Conservation (phyloP, 257 asterid species). For the Avicennia marina region DNA sequence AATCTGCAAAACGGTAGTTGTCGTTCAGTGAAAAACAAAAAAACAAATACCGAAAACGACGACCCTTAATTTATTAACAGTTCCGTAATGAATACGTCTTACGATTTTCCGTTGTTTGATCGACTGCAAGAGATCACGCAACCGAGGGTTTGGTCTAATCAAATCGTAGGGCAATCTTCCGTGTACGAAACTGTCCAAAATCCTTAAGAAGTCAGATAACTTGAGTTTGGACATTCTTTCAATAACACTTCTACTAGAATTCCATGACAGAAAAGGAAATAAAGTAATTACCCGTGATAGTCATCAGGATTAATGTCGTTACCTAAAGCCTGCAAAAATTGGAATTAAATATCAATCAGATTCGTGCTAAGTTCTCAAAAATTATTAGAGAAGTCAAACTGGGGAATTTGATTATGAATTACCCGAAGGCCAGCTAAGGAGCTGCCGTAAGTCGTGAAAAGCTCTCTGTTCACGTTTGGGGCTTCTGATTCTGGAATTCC, state of each 20-base stretch:
- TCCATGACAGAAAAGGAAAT: no score
- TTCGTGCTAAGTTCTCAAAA: background rate
- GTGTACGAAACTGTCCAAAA: conserved; percentile 60
- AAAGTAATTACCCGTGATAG: conserved; percentile 61
- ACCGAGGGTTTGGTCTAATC: conserved; percentile 55
- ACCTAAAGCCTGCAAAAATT: conserved; percentile 56
- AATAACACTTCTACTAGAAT: background rate
- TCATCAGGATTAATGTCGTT: conserved; percentile 72
- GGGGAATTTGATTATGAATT: conserved; percentile 12
- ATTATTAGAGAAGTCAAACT: background rate
- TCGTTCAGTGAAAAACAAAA: background rate
- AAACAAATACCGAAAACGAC: background rate
- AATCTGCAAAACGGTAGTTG: conserved; percentile 35
- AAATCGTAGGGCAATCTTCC: conserved; percentile 81
- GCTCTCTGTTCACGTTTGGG: conserved; percentile 57
- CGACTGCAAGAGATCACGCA: conserved; percentile 48
- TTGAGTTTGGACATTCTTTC: background rate
- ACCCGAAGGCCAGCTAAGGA: conserved; percentile 91
- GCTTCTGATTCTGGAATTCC: conserved; percentile 65
- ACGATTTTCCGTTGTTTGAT: conserved; percentile 76
- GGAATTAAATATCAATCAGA: background rate
- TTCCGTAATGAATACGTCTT: conserved; percentile 10
- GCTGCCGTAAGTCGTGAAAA: conserved; percentile 81
- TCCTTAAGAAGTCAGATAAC: background rate
- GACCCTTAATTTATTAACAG: background rate